Evolutionary conservation across 1,139 yeast genomes (phyloP), one percentile per base, ranked within the genome.

Genomic region (Saccharomyces hybrid): DNA sequence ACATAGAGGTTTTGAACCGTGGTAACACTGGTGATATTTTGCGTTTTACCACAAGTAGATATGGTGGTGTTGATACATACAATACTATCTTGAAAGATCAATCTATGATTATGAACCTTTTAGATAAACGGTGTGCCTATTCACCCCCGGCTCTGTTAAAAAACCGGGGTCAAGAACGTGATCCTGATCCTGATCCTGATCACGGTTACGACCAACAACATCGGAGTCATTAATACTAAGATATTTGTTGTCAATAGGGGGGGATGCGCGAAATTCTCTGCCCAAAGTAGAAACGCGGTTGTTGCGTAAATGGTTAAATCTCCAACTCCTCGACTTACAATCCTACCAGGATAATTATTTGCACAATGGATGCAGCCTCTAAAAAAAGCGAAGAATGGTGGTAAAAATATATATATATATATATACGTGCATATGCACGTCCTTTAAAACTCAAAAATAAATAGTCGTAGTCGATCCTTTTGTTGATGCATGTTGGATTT

Each of bases 31-130:
- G 61, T 4, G 66, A 64, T 49, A 60, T 67, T 6, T 50, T 66
- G 44, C 60, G 60, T 16, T 62, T 60, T 48, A 65, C 70, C 7
- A 64, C 69, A 8, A 61, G 63, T 51, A 59, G 70, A 41, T 68
- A 63, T 54, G 69, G 69, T 6, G 60, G 56, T 9, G 50, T 46
- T 44, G 53, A 51, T 28, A 51, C 53, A 7, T 51, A 44, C 50
- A 14, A 34, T 48, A 32, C 49, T 20, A 31, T 51, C 30, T 34
- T 27, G 23, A 26, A 28, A 14, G 50, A 51, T 34, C 42, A 34
- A 16, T 34, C 42, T 34, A 34, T 7, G 42, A 34, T 34, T 16
- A 34, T 34, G 42, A 34, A 7, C 42, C 5, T 34, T 7, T 34
- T 34, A 34, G 23, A 16, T 34, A 34, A 34, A 16, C 42, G 42